Evolutionary conservation across 164 flowering plant genomes (phyloP), one percentile per base, ranked within the genome.

Genomic region (Houttuynia cordata): DNA sequence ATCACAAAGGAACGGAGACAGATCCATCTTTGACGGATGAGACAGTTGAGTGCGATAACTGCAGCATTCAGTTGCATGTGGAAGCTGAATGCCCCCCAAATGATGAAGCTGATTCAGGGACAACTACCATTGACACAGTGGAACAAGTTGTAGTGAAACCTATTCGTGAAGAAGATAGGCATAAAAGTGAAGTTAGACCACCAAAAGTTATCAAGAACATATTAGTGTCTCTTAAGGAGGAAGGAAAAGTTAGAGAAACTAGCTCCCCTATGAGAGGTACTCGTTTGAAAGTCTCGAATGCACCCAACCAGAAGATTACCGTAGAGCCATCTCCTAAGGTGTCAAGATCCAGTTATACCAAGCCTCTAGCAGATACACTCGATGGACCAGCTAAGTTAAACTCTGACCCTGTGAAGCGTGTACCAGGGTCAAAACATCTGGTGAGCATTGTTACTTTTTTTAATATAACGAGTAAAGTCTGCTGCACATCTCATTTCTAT

Each of bases 261-360:
- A 75, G 83, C 73, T 90, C 99, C 13, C 96, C 99, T n/a, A 62
- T 94, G 79, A 81, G 91, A 85, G 75, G 82, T 42, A 79, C 65
- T 68, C 83, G 83, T 24, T 17, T 65, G 59, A 89, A 78, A 76
- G 71, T 59, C 50, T 75, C 71, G 57, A 75, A 74, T 71, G 62
- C 56, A 13, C 60, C 75, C 40, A 71, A 56, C 59, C 86, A 74
- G 65, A 90, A 74, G 68, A 58, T 69, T 56, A 74, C 73, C 59
- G 10, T 64, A 12, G 99, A 94, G 64, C 73, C 81, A 60, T 71
- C 73, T 15, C 78, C 78, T 17, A 86, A 78, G 78, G 58, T 78
- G 30, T 68, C 83, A n/a, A 93, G 79, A 70, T 74, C 78, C 47
- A 67, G 62, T 69, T 23, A 15, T 22, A 67, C 61, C 37, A 88